These are phyloP conservation scores for Onygena corvina DNA, from an alignment of 2,329 filamentous ascomycete genomes.

Conservation along the genomic window DNA sequence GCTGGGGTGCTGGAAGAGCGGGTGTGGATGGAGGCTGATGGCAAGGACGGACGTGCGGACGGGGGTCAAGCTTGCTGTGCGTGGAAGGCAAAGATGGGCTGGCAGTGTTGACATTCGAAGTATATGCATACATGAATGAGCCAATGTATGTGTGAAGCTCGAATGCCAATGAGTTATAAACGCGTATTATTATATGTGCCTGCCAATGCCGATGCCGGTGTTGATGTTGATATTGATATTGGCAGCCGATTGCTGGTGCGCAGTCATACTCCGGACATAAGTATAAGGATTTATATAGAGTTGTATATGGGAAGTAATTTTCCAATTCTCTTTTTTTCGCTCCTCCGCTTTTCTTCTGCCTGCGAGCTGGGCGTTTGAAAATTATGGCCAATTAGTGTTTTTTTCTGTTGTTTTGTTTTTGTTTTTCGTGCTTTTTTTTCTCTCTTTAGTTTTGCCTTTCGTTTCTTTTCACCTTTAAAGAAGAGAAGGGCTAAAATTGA, in stretches of 20 bases:
- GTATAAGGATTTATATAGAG: background rate
- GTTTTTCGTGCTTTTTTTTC: background rate
- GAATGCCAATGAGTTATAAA: too few species aligned
- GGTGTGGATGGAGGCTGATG: background rate
- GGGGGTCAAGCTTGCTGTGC: too few species aligned
- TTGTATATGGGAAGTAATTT: background rate
- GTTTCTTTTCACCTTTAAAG: background rate
- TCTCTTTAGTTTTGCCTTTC: background rate
- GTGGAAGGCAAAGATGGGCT: too few species aligned
- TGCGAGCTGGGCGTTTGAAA: conserved; percentile 4
- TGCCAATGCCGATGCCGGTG: too few species aligned
- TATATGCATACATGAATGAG: too few species aligned
- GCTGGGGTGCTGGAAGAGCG: conserved; percentile 1
- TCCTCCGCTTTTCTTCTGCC: background rate
- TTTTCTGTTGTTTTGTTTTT: too few species aligned
- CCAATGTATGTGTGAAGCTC: too few species aligned
- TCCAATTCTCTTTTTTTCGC: background rate
- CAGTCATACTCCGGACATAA: background rate
- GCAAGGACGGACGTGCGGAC: background rate
- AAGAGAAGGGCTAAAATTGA: conserved; percentile 1
- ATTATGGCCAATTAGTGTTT: conserved; percentile 4
- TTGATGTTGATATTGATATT: background rate
- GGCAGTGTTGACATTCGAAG: too few species aligned
- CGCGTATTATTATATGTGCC: too few species aligned
- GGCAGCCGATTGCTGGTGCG: background rate